Base-by-base conservation (phyloP, 73 alveolate genomes). In the Effrenium voratum region DNA sequence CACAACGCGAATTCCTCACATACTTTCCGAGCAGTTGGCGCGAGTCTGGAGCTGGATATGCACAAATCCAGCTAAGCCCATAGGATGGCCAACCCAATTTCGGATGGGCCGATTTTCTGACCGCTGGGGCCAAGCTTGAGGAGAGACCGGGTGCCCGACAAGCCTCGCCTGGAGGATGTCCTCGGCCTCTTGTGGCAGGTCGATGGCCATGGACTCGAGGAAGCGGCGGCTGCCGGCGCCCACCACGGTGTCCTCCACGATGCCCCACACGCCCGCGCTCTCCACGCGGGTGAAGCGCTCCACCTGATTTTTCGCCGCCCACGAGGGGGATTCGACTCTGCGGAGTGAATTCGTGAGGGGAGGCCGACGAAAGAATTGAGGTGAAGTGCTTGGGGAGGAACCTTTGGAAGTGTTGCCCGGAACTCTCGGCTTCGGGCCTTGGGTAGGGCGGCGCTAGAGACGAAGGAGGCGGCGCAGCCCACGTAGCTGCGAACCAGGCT, bases 171-270 rank as follows among this genome's bases (percentile, higher is more conserved):
- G n/a, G 36, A 72, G 82, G n/a, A 36, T 72, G 40, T 50, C 96
- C 34, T 90, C 87, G 6, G 52, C 96, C 73, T 68, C 73, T 30
- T 8, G 26, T 10, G 96, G 86, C n/a, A 90, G 32, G 50, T 46
- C 66, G 50, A 90, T 90, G 63, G 81, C 81, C 96, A 63, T 63
- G 76, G 96, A 90, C 24, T 90, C 87, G 43, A 90, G n/a, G 63
- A 90, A 90, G 87, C 96, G 96, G 13, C 43, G 28, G 96, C 96
- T 90, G 52, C 96, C 96, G 10, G 96, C 96, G 12, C 96, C 96
- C 3, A 90, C 45, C 22, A 66, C 86, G 45, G 63, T 73, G 8
- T 86, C 96, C 32, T 90, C 76, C 30, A 90, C 36, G 52, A 63
- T n/a, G 6, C 96, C 96, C 96, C 96, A 90, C n/a, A 90, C 75